phyloP scores from a whole-genome alignment of 208 protist genomes.

The Trypanosoma scelopori region DNA sequence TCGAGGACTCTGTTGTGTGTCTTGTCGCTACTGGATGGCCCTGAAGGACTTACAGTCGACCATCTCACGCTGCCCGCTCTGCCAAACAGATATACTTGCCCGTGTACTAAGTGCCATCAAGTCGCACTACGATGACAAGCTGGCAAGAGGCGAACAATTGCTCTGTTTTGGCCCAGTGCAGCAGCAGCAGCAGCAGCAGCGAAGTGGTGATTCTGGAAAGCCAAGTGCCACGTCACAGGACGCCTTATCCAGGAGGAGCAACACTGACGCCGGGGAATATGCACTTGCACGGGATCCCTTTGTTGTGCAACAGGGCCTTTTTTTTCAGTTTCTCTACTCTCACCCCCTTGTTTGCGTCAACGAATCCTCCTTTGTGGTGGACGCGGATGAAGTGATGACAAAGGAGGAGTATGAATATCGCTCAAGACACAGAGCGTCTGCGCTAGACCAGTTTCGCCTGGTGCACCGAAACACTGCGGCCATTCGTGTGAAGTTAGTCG shows the following conservation, averaged over 20 bases:
- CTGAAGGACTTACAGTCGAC: slow-evolving; percentile 54
- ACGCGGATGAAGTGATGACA: slow-evolving; percentile 78
- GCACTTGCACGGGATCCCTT: slow-evolving; percentile 74
- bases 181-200: slow-evolving; percentile 12
- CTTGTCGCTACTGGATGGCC: slow-evolving; percentile 67
- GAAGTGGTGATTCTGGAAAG: not conserved
- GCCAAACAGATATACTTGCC: slow-evolving; percentile 51
- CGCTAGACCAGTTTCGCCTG: slow-evolving; percentile 79
- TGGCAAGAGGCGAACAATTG: slow-evolving; percentile 17
- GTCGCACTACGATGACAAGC: slow-evolving; percentile 25
- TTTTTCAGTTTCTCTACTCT: slow-evolving; percentile 68
- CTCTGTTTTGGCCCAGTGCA: slow-evolving; percentile 26
- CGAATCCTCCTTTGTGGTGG: slow-evolving; percentile 54
- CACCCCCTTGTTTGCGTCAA: slow-evolving; percentile 69
- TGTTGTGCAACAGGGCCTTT: slow-evolving; percentile 83
- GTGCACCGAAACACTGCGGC: slow-evolving; percentile 61
- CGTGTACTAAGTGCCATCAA: slow-evolving; percentile 16
- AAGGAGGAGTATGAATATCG: slow-evolving; percentile 68
- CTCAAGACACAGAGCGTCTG: slow-evolving; percentile 48
- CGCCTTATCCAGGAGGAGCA: not conserved
- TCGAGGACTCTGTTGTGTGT: slow-evolving; percentile 57
- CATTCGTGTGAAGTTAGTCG: slow-evolving; percentile 59
- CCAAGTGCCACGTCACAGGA: not conserved
- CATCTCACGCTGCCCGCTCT: slow-evolving; percentile 56
- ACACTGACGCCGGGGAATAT: slow-evolving; percentile 31